A percentile compares a stretch with the other conserved stretches of the same genome.
These are phyloP conservation scores for Ceratobasidium sp. DNA, from an alignment of 1,284 basidiomycete species.

Conservation along the genomic window DNA sequence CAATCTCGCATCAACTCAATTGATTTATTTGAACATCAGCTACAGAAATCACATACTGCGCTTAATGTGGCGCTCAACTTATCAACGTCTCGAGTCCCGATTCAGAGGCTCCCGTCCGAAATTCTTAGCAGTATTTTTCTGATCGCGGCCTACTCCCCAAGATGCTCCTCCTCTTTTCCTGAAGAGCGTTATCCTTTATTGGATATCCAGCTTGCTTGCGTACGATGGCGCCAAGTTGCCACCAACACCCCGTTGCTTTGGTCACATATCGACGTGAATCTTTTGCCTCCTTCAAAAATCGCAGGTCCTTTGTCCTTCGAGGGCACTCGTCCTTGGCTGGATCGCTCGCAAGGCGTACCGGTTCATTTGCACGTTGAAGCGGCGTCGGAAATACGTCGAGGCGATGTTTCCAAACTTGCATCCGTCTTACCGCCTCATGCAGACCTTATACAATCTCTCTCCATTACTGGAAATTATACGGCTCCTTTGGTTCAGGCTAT, in stretches of 20 bases:
- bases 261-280: background rate
- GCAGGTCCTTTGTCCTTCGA: too few relatives aligned
- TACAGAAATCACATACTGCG: background rate
- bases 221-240: background rate
- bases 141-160: background rate
- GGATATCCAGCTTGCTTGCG: background rate
- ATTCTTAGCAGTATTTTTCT: constrained; percentile 2
- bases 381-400: too few relatives aligned
- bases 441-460: too few relatives aligned
- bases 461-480: too few relatives aligned
- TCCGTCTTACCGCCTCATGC: too few relatives aligned
- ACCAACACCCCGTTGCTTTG: background rate
- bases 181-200: background rate
- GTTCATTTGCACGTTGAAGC: too few relatives aligned
- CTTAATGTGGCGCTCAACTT: background rate
- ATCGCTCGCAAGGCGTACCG: background rate
- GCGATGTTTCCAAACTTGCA: too few relatives aligned
- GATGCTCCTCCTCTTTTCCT: too few relatives aligned
- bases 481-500: too few relatives aligned
- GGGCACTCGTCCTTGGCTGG: background rate
- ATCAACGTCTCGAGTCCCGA: background rate
- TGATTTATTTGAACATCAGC: background rate
- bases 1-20: background rate
- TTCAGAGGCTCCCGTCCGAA: background rate
- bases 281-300: background rate